Conservation (phyloP, 441 rosid genomes). For the Bruguiera hainesii region DNA sequence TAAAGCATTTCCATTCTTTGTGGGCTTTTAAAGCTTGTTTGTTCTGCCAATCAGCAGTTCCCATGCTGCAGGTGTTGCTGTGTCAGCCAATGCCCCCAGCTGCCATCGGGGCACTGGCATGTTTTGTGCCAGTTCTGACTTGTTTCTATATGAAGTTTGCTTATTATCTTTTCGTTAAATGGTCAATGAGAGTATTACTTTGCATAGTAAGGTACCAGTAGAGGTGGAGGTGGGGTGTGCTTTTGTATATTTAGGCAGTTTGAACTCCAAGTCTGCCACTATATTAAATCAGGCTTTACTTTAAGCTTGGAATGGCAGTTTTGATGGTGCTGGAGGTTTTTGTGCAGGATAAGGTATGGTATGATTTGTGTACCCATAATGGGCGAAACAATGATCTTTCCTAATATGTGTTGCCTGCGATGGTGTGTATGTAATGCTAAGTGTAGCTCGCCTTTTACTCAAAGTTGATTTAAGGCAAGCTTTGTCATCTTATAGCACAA, state of each 20-base stretch:
- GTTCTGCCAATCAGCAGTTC: slow-evolving; percentile 38
- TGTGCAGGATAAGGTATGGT: slow-evolving; percentile 16
- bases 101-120: slow-evolving; percentile 48
- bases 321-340: slow-evolving; percentile 25
- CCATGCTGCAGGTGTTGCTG: slow-evolving; percentile 33
- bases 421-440: slow-evolving; percentile 19
- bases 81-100: slow-evolving; percentile 37
- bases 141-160: slow-evolving; percentile 44
- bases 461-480: slow-evolving; percentile 22
- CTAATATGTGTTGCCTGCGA: slow-evolving; percentile 6
- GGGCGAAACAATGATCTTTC: not conserved
- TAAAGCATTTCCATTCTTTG: slow-evolving; percentile 22
- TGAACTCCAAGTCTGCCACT: slow-evolving; percentile 20
- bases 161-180: slow-evolving; percentile 31
- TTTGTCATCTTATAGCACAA: slow-evolving; percentile 7
- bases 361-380: slow-evolving; percentile 12
- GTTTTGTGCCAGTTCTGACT: slow-evolving; percentile 44
- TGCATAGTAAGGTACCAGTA: slow-evolving; percentile 19
- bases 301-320: slow-evolving; percentile 36
- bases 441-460: slow-evolving; percentile 6
- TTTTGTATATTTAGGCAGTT: slow-evolving; percentile 26
- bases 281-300: slow-evolving; percentile 18
- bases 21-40: slow-evolving; percentile 37
- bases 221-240: slow-evolving; percentile 24
- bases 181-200: slow-evolving; percentile 24